Evolutionary conservation across 2,329 filamentous ascomycete genomes (phyloP).

Genomic region (Penicillium sp.): DNA sequence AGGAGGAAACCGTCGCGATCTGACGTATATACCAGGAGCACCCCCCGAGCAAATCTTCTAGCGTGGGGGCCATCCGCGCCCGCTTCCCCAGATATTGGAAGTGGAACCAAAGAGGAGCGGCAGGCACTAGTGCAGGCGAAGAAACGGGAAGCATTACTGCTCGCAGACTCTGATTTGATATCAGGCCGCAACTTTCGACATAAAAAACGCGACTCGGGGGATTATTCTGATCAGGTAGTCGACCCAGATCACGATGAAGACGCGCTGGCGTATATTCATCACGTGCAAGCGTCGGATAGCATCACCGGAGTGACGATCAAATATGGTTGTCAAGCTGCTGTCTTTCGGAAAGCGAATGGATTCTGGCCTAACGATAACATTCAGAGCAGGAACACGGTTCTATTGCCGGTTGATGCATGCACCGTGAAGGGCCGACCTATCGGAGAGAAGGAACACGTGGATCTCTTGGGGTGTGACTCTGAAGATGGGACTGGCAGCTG

Average conservation of each 20-base stretch:
- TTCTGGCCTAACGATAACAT: constrained; percentile 94
- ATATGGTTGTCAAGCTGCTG: constrained; percentile 81
- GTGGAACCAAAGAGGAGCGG: constrained; percentile 45
- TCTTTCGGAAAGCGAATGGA: constrained; percentile 83
- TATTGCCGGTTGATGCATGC: constrained; percentile 87
- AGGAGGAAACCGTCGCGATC: constrained; percentile 41
- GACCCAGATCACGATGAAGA: constrained; percentile 63
- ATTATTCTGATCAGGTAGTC: constrained; percentile 28
- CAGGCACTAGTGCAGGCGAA: constrained; percentile 49
- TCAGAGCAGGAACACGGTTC: constrained; percentile 76
- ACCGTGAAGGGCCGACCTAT: constrained; percentile 71
- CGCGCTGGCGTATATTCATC: constrained; percentile 86
- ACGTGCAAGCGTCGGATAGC: constrained; percentile 78
- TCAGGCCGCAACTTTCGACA: constrained; percentile 39
- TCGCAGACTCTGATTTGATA: constrained; percentile 42
- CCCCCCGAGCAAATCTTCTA: constrained; percentile 24
- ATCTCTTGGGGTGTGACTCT: constrained; percentile 27
- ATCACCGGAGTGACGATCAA: constrained; percentile 87
- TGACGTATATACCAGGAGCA: constrained; percentile 29
- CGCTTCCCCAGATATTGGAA: constrained; percentile 32
- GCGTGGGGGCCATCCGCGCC: constrained; percentile 46
- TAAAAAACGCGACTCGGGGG: constrained; percentile 49
- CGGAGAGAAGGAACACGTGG: constrained; percentile 27
- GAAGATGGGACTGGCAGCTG: constrained; percentile 38
- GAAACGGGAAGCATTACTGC: constrained; percentile 47